phyloP scores from a whole-genome alignment of 352 stramenopile species.

The Globisporangium cederbergense region DNA sequence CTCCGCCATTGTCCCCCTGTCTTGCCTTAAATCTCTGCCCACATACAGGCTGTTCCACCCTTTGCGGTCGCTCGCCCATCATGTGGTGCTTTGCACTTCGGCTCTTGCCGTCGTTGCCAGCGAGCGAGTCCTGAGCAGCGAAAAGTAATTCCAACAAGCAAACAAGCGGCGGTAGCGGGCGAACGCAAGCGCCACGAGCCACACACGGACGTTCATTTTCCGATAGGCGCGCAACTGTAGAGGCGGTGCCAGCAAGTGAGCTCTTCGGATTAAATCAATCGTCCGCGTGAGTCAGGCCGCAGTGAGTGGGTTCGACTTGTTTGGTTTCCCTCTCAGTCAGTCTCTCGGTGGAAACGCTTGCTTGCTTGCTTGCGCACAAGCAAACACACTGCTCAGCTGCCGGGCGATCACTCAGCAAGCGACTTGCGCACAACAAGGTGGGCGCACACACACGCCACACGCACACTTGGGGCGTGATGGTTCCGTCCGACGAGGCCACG shows the following conservation, averaged over 20 bases:
- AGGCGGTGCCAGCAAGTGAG: not conserved
- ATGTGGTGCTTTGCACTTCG: too few relatives aligned
- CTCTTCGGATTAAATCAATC: not conserved
- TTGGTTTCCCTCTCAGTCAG: not conserved
- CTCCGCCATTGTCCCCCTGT: not conserved
- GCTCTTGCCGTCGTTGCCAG: not conserved
- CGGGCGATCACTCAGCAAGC: not conserved
- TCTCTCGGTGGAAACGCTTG: not conserved
- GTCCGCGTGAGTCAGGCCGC: conserved; percentile 11
- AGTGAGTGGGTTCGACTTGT: not conserved
- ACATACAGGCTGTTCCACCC: not conserved
- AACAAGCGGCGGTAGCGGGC: not conserved
- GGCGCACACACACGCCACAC: not conserved
- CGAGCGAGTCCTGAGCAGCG: not conserved
- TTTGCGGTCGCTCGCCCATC: not conserved
- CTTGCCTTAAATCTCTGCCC: not conserved
- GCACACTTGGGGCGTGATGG: conserved; percentile 2
- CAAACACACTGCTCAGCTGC: not conserved
- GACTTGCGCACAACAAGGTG: not conserved
- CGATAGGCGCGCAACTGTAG: conserved; percentile 2
- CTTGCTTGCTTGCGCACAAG: not conserved
- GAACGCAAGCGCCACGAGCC: not conserved
- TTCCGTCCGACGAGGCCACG: not conserved
- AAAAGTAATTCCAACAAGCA: not conserved
- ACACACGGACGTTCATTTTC: conserved; percentile 8